These are phyloP conservation scores for Inga oerstediana DNA, from an alignment of 306 rosid genomes.

Conservation along the genomic window DNA sequence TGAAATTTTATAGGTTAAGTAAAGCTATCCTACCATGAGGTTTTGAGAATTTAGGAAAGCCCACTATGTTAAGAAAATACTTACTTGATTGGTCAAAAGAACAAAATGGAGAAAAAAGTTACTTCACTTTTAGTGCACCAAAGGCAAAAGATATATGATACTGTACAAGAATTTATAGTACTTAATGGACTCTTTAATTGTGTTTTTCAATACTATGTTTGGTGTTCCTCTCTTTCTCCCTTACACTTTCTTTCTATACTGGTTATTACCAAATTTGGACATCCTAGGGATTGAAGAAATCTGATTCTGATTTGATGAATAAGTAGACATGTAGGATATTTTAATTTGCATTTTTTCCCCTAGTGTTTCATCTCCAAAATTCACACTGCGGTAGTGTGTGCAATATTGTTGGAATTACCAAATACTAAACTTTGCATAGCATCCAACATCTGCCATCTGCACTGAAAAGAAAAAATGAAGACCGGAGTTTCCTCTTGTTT, in stretches of 20 bases:
- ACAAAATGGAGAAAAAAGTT: background rate
- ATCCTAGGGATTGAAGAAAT: background rate
- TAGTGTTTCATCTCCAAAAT: conserved; percentile 3
- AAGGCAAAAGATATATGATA: background rate
- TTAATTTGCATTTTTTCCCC: background rate
- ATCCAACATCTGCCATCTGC: background rate
- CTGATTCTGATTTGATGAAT: background rate
- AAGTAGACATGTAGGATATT: background rate
- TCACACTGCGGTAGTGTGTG: background rate
- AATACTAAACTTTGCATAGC: background rate
- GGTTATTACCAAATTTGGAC: background rate
- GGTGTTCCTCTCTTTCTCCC: background rate
- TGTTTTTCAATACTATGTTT: background rate
- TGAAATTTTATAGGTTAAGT: background rate
- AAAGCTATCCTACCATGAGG: background rate
- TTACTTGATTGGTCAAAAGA: background rate
- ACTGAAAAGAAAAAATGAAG: background rate
- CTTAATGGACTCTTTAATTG: background rate
- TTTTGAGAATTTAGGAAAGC: background rate
- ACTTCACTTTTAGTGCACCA: background rate
- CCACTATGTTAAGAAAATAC: background rate
- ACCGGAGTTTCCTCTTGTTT: background rate
- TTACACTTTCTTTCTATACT: background rate
- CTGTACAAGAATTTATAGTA: background rate
- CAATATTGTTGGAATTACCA: conserved; percentile 8